Percentiles rank a stretch among this genome's conserved stretches.
Conservation (phyloP, 768 basidiomycete genomes). For the Lentinula aciculospora region DNA sequence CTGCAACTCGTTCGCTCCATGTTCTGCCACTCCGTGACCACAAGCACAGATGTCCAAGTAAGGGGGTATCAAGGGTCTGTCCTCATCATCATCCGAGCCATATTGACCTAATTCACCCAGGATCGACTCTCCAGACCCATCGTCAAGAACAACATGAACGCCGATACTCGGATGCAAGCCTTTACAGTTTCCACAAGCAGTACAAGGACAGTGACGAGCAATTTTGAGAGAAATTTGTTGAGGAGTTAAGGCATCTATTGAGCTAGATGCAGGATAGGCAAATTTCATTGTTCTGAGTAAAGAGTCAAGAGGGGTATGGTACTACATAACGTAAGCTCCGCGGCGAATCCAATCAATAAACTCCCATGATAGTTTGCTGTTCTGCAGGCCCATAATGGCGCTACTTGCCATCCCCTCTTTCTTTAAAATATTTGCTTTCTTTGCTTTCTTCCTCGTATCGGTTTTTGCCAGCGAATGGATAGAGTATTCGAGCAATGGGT, state of each 20-base stretch:
- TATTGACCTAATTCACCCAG: slow-evolving; percentile 56
- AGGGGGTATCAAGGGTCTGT: slow-evolving; percentile 27
- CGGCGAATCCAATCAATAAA: not conserved
- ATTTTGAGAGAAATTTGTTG: slow-evolving; percentile 65
- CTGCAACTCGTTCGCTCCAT: slow-evolving; percentile 57
- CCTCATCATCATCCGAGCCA: slow-evolving; percentile 66
- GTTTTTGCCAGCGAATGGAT: slow-evolving; percentile 43
- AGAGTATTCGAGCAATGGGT: slow-evolving; percentile 51
- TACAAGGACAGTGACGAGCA: slow-evolving; percentile 75
- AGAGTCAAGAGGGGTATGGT: not conserved
- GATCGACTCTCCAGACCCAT: slow-evolving; percentile 43
- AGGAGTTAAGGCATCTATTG: slow-evolving; percentile 40
- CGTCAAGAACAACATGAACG: slow-evolving; percentile 55
- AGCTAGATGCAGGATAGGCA: slow-evolving; percentile 61
- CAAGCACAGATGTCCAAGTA: slow-evolving; percentile 66
- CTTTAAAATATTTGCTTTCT: not conserved
- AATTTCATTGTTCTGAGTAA: slow-evolving; percentile 42
- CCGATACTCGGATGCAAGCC: slow-evolving; percentile 63
- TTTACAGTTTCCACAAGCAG: slow-evolving; percentile 57
- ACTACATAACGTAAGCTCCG: not conserved
- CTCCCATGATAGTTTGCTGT: not conserved
- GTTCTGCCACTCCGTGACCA: slow-evolving; percentile 58
- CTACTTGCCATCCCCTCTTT: not conserved
- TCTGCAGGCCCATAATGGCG: not conserved
- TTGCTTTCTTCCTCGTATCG: not conserved